phyloP scores from a whole-genome alignment of 495 filamentous ascomycete species.

The Podospora comata region DNA sequence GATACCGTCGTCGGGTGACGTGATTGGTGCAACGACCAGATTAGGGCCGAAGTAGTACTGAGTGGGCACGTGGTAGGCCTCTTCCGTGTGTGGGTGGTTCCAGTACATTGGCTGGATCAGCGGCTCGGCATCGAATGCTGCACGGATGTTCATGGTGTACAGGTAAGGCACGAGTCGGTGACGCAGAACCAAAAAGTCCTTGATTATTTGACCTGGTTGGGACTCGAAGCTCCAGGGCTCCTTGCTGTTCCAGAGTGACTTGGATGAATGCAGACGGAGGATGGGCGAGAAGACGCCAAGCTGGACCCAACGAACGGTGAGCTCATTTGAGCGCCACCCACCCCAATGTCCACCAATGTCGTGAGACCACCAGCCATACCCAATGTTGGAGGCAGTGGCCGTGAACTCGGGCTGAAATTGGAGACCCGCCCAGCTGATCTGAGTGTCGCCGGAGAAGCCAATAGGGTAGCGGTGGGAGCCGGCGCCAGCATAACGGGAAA shows the following conservation, averaged over 20 bases:
- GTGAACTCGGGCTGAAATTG: slow-evolving; percentile 63
- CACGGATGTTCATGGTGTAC: slow-evolving; percentile 53
- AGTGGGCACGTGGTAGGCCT: slow-evolving; percentile 51
- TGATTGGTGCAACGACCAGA: slow-evolving; percentile 54
- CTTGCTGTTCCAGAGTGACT: slow-evolving; percentile 51
- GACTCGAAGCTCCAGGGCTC: slow-evolving; percentile 55
- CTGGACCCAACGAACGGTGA: slow-evolving; percentile 57
- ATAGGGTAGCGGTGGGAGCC: slow-evolving; percentile 60
- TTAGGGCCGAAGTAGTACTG: slow-evolving; percentile 54
- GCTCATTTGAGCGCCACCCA: slow-evolving; percentile 52
- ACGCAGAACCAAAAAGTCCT: slow-evolving; percentile 45
- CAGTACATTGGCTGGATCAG: slow-evolving; percentile 60
- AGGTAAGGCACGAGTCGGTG: slow-evolving; percentile 57
- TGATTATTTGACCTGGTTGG: slow-evolving; percentile 43
- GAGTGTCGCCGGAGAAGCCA: slow-evolving; percentile 58
- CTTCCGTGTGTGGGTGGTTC: slow-evolving; percentile 43
- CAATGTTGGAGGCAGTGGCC: slow-evolving; percentile 59
- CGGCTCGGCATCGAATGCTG: slow-evolving; percentile 42
- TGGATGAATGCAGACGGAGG: slow-evolving; percentile 53
- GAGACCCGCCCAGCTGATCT: slow-evolving; percentile 55
- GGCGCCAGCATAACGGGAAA: slow-evolving; percentile 57
- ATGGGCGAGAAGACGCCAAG: slow-evolving; percentile 57
- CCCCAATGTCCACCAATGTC: slow-evolving; percentile 59
- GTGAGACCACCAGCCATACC: slow-evolving; percentile 64
- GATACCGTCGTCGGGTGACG: slow-evolving; percentile 37